Evolutionary conservation across 169 alveolate genomes (phyloP).

Genomic region (Besnoitia besnoiti): DNA sequence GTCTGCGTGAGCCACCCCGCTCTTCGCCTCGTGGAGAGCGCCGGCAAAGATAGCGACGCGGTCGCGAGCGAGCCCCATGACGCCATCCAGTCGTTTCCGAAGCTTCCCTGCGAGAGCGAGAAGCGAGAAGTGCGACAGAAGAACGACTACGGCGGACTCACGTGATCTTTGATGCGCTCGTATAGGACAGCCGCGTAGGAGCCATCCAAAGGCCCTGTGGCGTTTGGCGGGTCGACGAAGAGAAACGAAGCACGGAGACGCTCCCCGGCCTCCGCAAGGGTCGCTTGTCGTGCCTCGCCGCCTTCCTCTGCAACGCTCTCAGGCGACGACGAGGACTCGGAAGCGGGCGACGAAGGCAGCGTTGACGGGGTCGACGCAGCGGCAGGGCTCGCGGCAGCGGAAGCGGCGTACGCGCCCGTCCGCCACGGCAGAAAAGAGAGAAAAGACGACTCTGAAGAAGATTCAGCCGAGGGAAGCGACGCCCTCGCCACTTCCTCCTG

Average conservation of each 20-base stretch:
- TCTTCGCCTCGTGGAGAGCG: no score
- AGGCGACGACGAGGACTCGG: background rate
- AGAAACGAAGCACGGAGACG: background rate
- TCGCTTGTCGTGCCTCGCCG: background rate
- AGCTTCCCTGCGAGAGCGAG: no score
- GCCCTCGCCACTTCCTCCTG: no score
- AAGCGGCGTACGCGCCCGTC: no score
- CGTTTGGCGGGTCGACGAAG: background rate
- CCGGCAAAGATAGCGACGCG: no score
- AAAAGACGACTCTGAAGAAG: background rate
- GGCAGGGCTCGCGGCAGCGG: background rate
- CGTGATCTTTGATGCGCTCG: background rate
- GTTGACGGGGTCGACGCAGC: no score
- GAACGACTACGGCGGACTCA: background rate
- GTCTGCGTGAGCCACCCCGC: no score
- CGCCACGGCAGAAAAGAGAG: no score
- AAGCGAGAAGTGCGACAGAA: background rate
- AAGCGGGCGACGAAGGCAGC: no score
- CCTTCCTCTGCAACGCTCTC: background rate
- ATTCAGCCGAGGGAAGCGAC: no score
- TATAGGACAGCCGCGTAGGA: conserved; percentile 4
- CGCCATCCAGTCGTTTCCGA: no score
- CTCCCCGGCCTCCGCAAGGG: background rate
- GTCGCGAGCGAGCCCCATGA: no score
- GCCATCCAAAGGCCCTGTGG: background rate